Evolutionary conservation across 2,329 filamentous ascomycete genomes (phyloP).

Genomic region (Aspergillus oerlinghausenensis): DNA sequence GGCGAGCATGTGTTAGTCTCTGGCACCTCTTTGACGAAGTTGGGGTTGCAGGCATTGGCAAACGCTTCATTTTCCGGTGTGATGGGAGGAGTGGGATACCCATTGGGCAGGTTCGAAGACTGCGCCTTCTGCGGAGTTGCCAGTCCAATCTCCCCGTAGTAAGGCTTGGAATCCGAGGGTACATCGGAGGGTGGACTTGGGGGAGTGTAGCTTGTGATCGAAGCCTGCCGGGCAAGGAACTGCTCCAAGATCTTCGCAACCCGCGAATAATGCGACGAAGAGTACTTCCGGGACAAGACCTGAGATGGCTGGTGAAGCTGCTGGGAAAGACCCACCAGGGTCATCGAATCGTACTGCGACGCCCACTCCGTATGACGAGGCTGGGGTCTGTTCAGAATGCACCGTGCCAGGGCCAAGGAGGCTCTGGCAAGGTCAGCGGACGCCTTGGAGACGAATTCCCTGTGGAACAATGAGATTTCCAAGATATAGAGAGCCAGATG

Average conservation of each 20-base stretch:
- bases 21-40: constrained; percentile 25
- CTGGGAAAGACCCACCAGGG: constrained; percentile 59
- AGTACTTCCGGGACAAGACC: constrained; percentile 65
- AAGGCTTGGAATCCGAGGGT: constrained; percentile 36
- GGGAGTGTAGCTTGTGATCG: constrained; percentile 46
- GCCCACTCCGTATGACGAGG: constrained; percentile 72
- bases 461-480: constrained; percentile 93
- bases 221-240: constrained; percentile 61
- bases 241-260: constrained; percentile 62
- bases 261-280: constrained; percentile 59
- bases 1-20: constrained; percentile 30
- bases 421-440: constrained; percentile 88
- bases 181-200: constrained; percentile 39
- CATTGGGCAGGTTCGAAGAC: constrained; percentile 35
- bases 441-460: constrained; percentile 89
- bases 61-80: constrained; percentile 44
- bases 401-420: constrained; percentile 78
- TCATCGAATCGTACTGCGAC: constrained; percentile 48
- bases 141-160: constrained; percentile 38
- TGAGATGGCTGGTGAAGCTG: constrained; percentile 63
- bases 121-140: constrained; percentile 40
- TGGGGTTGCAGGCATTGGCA: constrained; percentile 31
- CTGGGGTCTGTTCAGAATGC: constrained; percentile 77
- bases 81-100: constrained; percentile 46
- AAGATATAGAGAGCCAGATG: constrained; percentile 92